Evolutionary conservation across 768 basidiomycete species (phyloP).

Genomic region (Suillus sp.): DNA sequence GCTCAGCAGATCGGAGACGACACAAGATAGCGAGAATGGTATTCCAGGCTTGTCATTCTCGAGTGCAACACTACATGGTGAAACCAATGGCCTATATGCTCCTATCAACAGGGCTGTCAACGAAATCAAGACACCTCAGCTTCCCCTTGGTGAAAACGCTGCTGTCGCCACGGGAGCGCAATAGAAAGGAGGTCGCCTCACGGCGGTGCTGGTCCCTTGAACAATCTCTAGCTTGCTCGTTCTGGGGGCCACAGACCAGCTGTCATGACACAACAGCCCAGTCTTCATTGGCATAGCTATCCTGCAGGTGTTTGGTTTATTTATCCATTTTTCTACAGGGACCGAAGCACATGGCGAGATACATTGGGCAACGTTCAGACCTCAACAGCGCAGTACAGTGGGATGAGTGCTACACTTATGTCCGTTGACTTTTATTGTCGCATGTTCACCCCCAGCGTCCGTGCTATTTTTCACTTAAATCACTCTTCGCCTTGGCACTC

Average conservation of each 20-base stretch:
- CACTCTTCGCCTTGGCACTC: slow-evolving; percentile 2
- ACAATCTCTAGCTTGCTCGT: slow-evolving; percentile 10
- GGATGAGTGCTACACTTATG: slow-evolving; percentile 17
- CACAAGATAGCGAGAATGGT: slow-evolving; percentile 44
- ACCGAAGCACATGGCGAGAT: slow-evolving; percentile 25
- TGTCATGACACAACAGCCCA: slow-evolving; percentile 17
- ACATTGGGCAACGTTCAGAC: slow-evolving; percentile 20
- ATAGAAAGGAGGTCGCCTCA: slow-evolving; percentile 21
- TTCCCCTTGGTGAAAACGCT: slow-evolving; percentile 63
- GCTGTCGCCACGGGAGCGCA: slow-evolving; percentile 50
- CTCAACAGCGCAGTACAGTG: slow-evolving; percentile 16
- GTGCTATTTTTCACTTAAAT: slow-evolving; percentile 11
- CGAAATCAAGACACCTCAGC: slow-evolving; percentile 59
- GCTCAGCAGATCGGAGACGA: slow-evolving; percentile 45
- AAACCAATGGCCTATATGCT: slow-evolving; percentile 41
- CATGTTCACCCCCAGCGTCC: slow-evolving; percentile 15
- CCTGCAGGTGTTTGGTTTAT: slow-evolving; percentile 30
- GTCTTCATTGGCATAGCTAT: slow-evolving; percentile 19
- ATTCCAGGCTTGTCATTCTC: slow-evolving; percentile 37
- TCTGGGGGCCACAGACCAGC: slow-evolving; percentile 9
- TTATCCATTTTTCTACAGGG: slow-evolving; percentile 36
- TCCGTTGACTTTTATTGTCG: slow-evolving; percentile 24
- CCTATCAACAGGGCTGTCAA: slow-evolving; percentile 42
- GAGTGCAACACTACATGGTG: slow-evolving; percentile 34
- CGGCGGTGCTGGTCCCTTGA: slow-evolving; percentile 14